Percentiles rank a stretch among this genome's conserved stretches.
Evolutionary conservation across 2,329 filamentous ascomycete genomes (phyloP).

Genomic region (Nemania sp.): DNA sequence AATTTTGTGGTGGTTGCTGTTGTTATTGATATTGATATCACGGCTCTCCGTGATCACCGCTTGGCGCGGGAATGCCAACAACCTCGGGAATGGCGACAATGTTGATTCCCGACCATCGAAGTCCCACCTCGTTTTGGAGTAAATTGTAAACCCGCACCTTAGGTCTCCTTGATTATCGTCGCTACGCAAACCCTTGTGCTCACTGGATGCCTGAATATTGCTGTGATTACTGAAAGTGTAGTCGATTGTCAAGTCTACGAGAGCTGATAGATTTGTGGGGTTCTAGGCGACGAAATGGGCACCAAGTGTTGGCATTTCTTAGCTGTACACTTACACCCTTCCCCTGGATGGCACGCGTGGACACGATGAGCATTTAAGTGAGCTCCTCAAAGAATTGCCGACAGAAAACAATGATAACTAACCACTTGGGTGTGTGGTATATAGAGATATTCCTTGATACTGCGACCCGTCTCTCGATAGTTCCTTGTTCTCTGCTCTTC

Average conservation of each 20-base stretch:
- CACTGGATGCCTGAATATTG: neutral
- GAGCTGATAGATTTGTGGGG: neutral
- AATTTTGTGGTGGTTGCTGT: neutral
- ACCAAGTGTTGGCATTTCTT: neutral
- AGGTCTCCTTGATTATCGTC: neutral
- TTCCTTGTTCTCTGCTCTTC: conserved; percentile 6
- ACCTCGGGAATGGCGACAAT: neutral
- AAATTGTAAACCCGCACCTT: too few relatives aligned
- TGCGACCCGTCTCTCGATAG: neutral
- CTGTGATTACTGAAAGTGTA: too few relatives aligned
- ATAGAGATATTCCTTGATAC: neutral
- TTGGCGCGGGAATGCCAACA: conserved; percentile 6
- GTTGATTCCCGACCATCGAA: conserved; percentile 15
- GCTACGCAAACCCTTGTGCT: neutral
- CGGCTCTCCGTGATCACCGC: neutral
- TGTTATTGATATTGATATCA: neutral
- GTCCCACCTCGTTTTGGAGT: neutral
- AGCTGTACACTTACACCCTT: neutral
- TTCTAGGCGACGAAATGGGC: neutral
- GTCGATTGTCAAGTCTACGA: neutral
- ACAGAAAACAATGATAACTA: too few relatives aligned
- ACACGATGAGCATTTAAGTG: neutral
- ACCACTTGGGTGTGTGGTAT: neutral
- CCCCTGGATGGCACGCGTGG: neutral
- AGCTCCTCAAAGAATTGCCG: neutral